Conservation (phyloP, 164 flowering plant genomes). For the Brasenia schreberi region DNA sequence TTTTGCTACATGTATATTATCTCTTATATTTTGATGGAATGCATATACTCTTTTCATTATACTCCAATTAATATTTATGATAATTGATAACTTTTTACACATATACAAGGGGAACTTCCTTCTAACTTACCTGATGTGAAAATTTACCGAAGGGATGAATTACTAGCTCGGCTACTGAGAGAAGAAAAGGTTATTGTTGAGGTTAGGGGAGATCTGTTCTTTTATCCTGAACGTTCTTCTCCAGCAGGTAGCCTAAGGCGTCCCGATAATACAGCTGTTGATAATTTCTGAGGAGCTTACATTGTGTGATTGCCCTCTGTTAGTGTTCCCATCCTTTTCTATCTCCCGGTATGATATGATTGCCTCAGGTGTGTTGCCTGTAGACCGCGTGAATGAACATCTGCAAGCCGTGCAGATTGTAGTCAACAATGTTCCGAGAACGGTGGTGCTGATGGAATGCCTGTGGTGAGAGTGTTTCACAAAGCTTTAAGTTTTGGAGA, state of each 20-base stretch:
- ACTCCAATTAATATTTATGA: too few relatives aligned
- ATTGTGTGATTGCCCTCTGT: constrained; percentile 93
- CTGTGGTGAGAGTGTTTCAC: constrained; percentile 49
- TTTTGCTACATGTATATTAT: too few relatives aligned
- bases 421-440: constrained; percentile 50
- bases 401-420: constrained; percentile 80
- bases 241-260: constrained; percentile 4
- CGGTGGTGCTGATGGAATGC: constrained; percentile 73
- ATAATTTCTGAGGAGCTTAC: constrained; percentile 73
- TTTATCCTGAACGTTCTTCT: constrained; percentile 5
- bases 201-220: constrained; percentile 13
- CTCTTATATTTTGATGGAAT: too few relatives aligned
- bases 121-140: constrained; percentile 24
- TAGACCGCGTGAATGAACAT: constrained; percentile 86
- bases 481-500: constrained; percentile 52
- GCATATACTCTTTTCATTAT: too few relatives aligned
- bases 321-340: constrained; percentile 94
- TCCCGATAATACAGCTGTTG: constrained; percentile 27
- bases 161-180: too few relatives aligned
- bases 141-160: constrained; percentile 72
- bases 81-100: too few relatives aligned
- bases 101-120: constrained; percentile 7
- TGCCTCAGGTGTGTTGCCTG: constrained; percentile 87
- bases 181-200: constrained; percentile 74
- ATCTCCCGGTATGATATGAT: constrained; percentile 93